A percentile compares a stretch with the other conserved stretches of the same genome.
These are phyloP conservation scores for Salvia hispanica DNA, from an alignment of 257 asterid species.

Conservation along the genomic window DNA sequence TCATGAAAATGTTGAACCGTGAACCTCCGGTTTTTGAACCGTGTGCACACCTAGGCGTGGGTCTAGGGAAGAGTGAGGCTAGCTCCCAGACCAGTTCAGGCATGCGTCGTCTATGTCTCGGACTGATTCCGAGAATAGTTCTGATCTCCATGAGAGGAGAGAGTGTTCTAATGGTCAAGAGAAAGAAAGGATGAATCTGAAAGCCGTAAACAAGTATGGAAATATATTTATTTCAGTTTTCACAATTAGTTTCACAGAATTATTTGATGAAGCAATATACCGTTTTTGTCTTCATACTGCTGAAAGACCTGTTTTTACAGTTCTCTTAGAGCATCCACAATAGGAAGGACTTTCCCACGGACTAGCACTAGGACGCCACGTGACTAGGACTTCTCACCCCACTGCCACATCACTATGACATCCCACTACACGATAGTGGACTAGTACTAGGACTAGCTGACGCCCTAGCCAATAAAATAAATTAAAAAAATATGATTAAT, in stretches of 20 bases:
- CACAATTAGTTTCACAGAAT: background rate
- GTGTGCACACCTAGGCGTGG: too few relatives aligned
- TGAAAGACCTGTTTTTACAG: slow-evolving; percentile 8
- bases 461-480: too few relatives aligned
- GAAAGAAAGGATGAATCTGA: slow-evolving; percentile 69
- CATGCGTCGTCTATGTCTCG: slow-evolving; percentile 67
- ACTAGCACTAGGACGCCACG: too few relatives aligned
- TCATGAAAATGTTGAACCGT: too few relatives aligned
- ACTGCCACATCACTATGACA: too few relatives aligned
- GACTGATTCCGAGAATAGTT: slow-evolving; percentile 66
- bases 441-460: too few relatives aligned
- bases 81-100: slow-evolving; percentile 60
- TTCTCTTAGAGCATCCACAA: background rate
- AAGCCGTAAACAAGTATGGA: slow-evolving; percentile 72
- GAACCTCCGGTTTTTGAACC: too few relatives aligned
- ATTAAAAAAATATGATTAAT: too few relatives aligned
- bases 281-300: background rate
- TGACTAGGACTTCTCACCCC: too few relatives aligned
- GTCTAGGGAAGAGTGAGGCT: slow-evolving; percentile 64
- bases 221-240: slow-evolving; percentile 19
- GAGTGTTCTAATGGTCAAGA: slow-evolving; percentile 68
- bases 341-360: too few relatives aligned
- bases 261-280: background rate
- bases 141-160: slow-evolving; percentile 69
- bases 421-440: too few relatives aligned